Evolutionary conservation across 2,329 filamentous ascomycete species (phyloP).

Genomic region (Trichoderma simmonsii): DNA sequence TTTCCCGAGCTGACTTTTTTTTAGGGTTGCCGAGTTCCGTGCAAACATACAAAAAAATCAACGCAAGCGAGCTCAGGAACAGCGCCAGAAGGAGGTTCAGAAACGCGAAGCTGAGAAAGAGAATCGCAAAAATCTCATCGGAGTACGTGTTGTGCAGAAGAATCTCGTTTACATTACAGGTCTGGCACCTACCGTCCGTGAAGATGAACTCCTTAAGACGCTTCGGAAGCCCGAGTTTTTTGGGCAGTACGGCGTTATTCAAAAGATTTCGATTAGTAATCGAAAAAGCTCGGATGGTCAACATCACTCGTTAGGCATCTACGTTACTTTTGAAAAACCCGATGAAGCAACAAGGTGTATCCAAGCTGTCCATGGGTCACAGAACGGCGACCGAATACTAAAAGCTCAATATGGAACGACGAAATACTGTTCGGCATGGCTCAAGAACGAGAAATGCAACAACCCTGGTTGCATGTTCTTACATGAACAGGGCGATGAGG

Average conservation of each 20-base stretch:
- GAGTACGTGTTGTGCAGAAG: slow-evolving; percentile 94
- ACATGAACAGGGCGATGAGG: slow-evolving; percentile 96
- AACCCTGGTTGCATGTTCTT: slow-evolving; percentile 98
- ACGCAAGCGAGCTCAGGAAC: slow-evolving; percentile 80
- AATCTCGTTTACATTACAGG: slow-evolving; percentile 98
- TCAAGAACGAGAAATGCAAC: slow-evolving; percentile 89
- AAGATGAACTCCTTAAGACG: slow-evolving; percentile 88
- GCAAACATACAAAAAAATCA: slow-evolving; percentile 83
- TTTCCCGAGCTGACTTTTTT: slow-evolving; percentile 13
- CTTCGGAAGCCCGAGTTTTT: slow-evolving; percentile 91
- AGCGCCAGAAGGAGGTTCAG: slow-evolving; percentile 89
- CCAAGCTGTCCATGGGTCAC: slow-evolving; percentile 83
- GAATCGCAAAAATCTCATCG: slow-evolving; percentile 92
- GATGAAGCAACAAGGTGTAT: slow-evolving; percentile 90
- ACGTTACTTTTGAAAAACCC: slow-evolving; percentile 95
- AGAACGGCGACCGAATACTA: slow-evolving; percentile 82
- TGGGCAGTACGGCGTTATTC: slow-evolving; percentile 95
- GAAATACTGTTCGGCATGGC: slow-evolving; percentile 96
- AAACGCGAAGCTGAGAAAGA: slow-evolving; percentile 95
- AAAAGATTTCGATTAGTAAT: slow-evolving; percentile 98
- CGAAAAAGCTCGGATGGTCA: slow-evolving; percentile 73
- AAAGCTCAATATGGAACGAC: slow-evolving; percentile 83
- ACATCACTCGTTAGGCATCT: slow-evolving; percentile 89
- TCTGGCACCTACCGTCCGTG: slow-evolving; percentile 83
- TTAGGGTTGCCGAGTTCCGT: slow-evolving; percentile 69